Percentiles rank a stretch among this genome's conserved stretches.
Evolutionary conservation across 805 yeast genomes (phyloP).

Genomic region (Scheffersomyces coipomensis): DNA sequence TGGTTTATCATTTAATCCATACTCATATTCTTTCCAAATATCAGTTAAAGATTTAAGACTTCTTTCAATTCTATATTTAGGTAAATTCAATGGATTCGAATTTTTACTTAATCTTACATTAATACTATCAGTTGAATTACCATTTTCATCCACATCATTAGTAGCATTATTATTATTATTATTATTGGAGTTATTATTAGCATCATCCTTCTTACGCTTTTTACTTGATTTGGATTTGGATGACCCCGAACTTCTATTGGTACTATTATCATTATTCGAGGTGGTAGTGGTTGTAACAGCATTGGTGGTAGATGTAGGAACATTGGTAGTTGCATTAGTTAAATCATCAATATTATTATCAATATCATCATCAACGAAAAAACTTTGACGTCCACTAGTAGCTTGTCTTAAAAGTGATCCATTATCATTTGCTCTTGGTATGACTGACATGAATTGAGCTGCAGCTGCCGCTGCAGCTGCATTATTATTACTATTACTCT

Average conservation of each 20-base stretch:
- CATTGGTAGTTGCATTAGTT: constrained; percentile 1
- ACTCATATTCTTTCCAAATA: constrained; percentile 57
- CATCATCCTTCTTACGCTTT: neutral
- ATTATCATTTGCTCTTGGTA: constrained; percentile 4
- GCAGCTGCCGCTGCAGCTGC: neutral
- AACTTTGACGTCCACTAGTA: neutral
- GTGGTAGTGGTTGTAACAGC: neutral
- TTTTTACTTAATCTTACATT: neutral
- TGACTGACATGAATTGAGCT: constrained; percentile 5
- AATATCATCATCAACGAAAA: constrained; percentile 10
- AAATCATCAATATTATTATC: constrained; percentile 8
- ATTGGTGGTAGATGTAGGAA: neutral
- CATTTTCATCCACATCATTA: neutral
- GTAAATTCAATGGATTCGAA: constrained; percentile 10
- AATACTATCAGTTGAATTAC: neutral
- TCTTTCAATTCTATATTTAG: constrained; percentile 23
- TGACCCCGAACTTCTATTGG: no score
- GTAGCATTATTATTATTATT: neutral
- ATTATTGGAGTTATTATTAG: constrained; percentile 1
- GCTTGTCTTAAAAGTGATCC: neutral
- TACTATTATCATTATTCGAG: neutral
- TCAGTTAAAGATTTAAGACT: constrained; percentile 41
- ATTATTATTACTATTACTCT: neutral
- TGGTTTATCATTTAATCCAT: constrained; percentile 52
- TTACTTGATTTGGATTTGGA: neutral